Percentiles rank a stretch among this genome's conserved stretches.
These are phyloP conservation scores for Lotus japonicus DNA, from an alignment of 306 rosid species.

Conservation along the genomic window DNA sequence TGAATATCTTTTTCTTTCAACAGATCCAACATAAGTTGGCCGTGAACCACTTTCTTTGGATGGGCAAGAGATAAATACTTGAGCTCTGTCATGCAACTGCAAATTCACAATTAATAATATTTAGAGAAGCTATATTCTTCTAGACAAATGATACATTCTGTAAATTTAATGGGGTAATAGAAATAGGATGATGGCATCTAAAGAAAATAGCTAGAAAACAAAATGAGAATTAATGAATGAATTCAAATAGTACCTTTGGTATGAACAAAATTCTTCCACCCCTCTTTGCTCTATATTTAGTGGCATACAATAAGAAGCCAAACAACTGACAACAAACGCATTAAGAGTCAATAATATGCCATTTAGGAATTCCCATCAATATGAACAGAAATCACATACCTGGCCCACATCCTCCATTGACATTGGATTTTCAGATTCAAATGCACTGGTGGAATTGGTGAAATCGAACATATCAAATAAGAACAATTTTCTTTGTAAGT, in stretches of 20 bases:
- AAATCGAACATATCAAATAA: conserved; percentile 53
- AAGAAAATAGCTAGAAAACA: conserved; percentile 1
- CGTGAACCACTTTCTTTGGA: conserved; percentile 35
- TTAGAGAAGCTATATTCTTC: conserved; percentile 10
- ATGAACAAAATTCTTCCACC: conserved; percentile 45
- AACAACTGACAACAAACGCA: conserved; percentile 55
- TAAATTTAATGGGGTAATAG: not conserved
- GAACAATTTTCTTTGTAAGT: conserved; percentile 35
- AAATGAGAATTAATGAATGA: not conserved
- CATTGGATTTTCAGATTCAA: conserved; percentile 61
- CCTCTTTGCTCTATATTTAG: conserved; percentile 49
- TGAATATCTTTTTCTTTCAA: conserved; percentile 56
- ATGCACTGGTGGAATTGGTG: conserved; percentile 32
- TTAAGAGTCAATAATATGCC: conserved; percentile 19
- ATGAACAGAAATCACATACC: conserved; percentile 40
- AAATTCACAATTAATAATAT: conserved; percentile 20
- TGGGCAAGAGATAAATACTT: conserved; percentile 68
- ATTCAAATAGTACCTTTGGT: conserved; percentile 45
- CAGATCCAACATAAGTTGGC: conserved; percentile 63
- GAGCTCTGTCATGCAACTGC: conserved; percentile 97
- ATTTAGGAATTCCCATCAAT: conserved; percentile 12
- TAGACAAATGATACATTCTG: not conserved
- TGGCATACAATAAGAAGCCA: conserved; percentile 64
- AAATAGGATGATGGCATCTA: conserved; percentile 3
- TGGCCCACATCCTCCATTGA: conserved; percentile 82